Evolutionary conservation across 129 eudicot genomes (phyloP).

Genomic region (Logfia minima): DNA sequence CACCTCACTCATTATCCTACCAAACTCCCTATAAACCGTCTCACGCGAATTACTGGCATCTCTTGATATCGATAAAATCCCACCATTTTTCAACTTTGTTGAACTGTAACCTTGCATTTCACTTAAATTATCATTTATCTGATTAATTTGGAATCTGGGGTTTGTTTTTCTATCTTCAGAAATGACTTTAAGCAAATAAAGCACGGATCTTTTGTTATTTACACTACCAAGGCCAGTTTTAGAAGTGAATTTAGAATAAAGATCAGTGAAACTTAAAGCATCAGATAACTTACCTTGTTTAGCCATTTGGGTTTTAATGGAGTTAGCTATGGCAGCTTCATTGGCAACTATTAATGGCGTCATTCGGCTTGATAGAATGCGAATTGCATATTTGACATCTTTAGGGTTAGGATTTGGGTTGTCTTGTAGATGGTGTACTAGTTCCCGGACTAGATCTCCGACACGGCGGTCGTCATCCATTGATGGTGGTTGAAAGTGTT

Average conservation of each 20-base stretch:
- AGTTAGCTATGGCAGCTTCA: conserved; percentile 66
- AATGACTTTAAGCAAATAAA: conserved; percentile 70
- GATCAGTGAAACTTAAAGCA: conserved; percentile 71
- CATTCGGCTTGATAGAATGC: conserved; percentile 80
- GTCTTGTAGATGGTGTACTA: conserved; percentile 58
- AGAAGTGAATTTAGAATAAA: conserved; percentile 53
- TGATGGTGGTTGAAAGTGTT: not conserved
- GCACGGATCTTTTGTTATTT: conserved; percentile 63
- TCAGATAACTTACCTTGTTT: conserved; percentile 74
- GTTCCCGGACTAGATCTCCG: conserved; percentile 65
- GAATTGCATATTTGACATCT: conserved; percentile 63
- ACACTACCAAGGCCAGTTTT: conserved; percentile 73
- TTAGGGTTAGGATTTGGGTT: conserved; percentile 18
- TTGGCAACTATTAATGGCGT: conserved; percentile 54
- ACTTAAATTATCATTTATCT: not conserved
- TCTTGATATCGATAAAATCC: conserved; percentile 58
- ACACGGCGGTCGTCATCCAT: conserved; percentile 62
- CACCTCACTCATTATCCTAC: conserved; percentile 50
- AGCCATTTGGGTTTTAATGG: conserved; percentile 73
- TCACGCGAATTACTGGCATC: conserved; percentile 49
- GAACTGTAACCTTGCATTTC: conserved; percentile 3
- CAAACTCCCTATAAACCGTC: conserved; percentile 56
- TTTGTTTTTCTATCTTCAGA: conserved; percentile 57
- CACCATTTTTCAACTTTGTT: conserved; percentile 52
- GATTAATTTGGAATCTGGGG: conserved; percentile 4